Conservation (phyloP, 768 basidiomycete genomes). For the Russula ochroleuca region DNA sequence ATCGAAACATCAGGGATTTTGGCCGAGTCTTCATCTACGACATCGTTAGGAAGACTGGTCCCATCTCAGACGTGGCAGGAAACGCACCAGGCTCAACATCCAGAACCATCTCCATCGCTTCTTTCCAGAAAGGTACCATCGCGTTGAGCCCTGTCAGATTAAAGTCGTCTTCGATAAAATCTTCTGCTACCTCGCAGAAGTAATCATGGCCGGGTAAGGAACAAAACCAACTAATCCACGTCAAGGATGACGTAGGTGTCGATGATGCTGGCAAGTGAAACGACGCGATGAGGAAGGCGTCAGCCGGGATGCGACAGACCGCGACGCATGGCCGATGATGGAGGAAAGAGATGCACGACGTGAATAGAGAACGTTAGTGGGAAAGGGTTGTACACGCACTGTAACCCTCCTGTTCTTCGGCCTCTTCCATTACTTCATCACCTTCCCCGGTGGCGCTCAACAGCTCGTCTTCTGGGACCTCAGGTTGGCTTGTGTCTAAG, state of each 20-base stretch:
- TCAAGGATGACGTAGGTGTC: constrained; percentile 85
- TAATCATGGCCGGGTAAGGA: constrained; percentile 94
- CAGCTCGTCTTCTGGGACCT: constrained; percentile 59
- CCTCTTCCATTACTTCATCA: constrained; percentile 77
- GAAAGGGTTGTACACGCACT: constrained; percentile 48
- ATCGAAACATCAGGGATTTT: constrained; percentile 99
- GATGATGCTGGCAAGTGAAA: constrained; percentile 60
- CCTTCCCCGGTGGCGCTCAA: constrained; percentile 55
- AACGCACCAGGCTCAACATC: constrained; percentile 95
- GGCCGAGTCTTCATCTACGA: constrained; percentile 78
- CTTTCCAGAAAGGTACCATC: constrained; percentile 99
- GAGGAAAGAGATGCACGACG: constrained; percentile 6
- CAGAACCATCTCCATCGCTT: constrained; percentile 99
- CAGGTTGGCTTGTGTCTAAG: constrained; percentile 46
- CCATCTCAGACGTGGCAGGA: constrained; percentile 16
- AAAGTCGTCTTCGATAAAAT: constrained; percentile 99
- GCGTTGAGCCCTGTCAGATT: constrained; percentile 94
- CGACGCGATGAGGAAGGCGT: constrained; percentile 11
- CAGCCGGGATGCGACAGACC: constrained; percentile 3
- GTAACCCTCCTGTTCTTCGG: constrained; percentile 66
- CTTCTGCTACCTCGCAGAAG: constrained; percentile 96
- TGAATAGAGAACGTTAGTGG: constrained; percentile 19
- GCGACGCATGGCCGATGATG: background rate
- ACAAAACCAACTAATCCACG: constrained; percentile 97
- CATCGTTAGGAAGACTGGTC: constrained; percentile 24